phyloP scores from a whole-genome alignment of 2,329 filamentous ascomycete genomes.

The Diaporthe eres region DNA sequence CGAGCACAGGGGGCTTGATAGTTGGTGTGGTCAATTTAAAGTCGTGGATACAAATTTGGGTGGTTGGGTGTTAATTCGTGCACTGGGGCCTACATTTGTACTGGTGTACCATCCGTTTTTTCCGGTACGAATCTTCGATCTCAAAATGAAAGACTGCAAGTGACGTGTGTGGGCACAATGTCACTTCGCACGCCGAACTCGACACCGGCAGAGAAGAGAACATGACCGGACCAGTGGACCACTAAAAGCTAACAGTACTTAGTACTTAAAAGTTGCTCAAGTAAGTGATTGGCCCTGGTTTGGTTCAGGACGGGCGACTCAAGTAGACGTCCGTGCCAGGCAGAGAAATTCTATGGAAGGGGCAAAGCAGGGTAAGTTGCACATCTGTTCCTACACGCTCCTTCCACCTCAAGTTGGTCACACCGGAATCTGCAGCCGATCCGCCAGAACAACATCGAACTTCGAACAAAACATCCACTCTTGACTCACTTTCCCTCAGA shows the following conservation, averaged over 20 bases:
- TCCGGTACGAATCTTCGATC: too few relatives aligned
- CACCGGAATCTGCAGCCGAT: not conserved
- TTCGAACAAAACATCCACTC: not conserved
- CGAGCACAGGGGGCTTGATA: too few relatives aligned
- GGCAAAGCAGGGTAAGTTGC: not conserved
- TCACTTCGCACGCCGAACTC: not conserved
- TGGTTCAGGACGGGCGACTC: not conserved
- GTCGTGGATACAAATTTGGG: too few relatives aligned
- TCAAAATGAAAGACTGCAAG: too few relatives aligned
- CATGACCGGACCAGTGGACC: not conserved
- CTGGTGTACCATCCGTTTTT: too few relatives aligned
- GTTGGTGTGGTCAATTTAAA: too few relatives aligned
- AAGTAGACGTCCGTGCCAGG: not conserved
- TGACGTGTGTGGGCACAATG: too few relatives aligned
- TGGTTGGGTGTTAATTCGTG: too few relatives aligned
- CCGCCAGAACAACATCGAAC: not conserved
- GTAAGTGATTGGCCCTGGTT: not conserved
- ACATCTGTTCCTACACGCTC: not conserved
- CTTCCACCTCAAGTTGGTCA: not conserved
- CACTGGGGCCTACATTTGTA: too few relatives aligned
- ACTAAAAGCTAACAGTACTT: not conserved
- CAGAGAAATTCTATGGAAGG: not conserved
- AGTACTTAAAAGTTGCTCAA: not conserved
- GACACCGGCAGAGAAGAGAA: not conserved
- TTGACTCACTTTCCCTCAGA: not conserved